These are phyloP conservation scores for Coniochaeta hoffmannii DNA, from an alignment of 2,329 filamentous ascomycete genomes.

Conservation along the genomic window DNA sequence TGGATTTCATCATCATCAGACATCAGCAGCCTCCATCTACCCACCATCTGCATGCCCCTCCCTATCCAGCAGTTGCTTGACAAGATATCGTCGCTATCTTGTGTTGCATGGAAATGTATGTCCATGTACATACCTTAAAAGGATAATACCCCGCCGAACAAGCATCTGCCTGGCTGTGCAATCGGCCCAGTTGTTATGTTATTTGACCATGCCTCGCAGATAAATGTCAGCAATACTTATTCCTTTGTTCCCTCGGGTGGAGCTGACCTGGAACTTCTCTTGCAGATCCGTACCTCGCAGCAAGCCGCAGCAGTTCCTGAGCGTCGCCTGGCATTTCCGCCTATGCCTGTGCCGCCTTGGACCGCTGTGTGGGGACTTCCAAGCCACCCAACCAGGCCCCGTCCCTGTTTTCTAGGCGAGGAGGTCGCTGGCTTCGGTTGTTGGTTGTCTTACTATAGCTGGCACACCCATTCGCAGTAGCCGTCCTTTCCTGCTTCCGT, in stretches of 20 bases:
- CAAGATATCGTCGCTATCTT: no score
- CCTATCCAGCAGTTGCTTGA: no score
- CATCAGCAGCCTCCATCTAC: background rate
- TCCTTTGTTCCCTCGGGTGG: background rate
- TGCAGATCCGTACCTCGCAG: constrained; percentile 4
- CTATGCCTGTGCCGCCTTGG: constrained; percentile 16
- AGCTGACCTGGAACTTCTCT: background rate
- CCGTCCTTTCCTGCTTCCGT: background rate
- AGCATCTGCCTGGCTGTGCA: no score
- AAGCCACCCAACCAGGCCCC: constrained; percentile 8
- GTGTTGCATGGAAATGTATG: no score
- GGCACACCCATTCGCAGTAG: background rate
- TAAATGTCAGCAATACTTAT: no score
- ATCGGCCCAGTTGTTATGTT: no score
- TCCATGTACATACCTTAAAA: no score
- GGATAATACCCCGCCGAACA: no score
- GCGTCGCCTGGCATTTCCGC: constrained; percentile 15
- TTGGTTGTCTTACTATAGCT: background rate
- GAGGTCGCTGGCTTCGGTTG: background rate
- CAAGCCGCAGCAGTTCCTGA: constrained; percentile 5
- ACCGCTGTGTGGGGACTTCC: constrained; percentile 3
- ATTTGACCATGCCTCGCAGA: no score
- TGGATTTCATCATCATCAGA: no score
- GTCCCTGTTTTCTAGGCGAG: background rate
- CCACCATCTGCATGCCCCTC: no score